These are phyloP conservation scores for Blastobotrys niveus DNA, from an alignment of 1,139 yeast species.

Conservation along the genomic window DNA sequence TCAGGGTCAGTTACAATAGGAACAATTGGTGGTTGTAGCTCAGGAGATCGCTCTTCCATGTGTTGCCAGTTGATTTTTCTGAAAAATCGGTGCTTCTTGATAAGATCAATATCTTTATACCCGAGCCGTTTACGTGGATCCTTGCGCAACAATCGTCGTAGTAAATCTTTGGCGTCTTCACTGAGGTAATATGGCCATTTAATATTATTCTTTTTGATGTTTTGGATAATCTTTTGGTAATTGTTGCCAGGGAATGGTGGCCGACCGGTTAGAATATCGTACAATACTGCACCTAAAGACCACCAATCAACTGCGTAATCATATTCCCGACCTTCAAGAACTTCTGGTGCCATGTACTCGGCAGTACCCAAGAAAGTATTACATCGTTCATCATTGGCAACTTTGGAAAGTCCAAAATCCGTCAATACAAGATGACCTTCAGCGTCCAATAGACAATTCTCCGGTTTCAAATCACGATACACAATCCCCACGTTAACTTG, in stretches of 20 bases:
- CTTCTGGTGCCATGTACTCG: slow-evolving; percentile 96
- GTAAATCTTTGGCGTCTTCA: slow-evolving; percentile 76
- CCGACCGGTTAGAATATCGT: slow-evolving; percentile 79
- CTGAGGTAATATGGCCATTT: slow-evolving; percentile 78
- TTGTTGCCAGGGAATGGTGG: slow-evolving; percentile 94
- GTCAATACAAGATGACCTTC: slow-evolving; percentile 80
- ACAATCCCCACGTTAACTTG: slow-evolving; percentile 80
- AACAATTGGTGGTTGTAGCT: slow-evolving; percentile 67
- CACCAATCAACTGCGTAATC: slow-evolving; percentile 93
- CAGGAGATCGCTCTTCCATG: slow-evolving; percentile 44
- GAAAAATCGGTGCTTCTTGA: slow-evolving; percentile 72
- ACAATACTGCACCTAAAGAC: slow-evolving; percentile 88
- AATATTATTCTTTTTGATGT: slow-evolving; percentile 59
- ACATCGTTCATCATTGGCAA: slow-evolving; percentile 49
- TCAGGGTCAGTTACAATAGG: slow-evolving; percentile 83
- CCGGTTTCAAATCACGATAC: slow-evolving; percentile 89
- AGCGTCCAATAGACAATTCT: slow-evolving; percentile 77
- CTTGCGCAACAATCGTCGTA: slow-evolving; percentile 65
- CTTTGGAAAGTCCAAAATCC: slow-evolving; percentile 88
- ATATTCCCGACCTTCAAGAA: slow-evolving; percentile 76
- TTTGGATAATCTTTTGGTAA: slow-evolving; percentile 74
- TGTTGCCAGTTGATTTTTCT: slow-evolving; percentile 72
- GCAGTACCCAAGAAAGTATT: slow-evolving; percentile 89
- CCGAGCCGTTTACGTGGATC: slow-evolving; percentile 73
- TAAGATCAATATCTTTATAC: slow-evolving; percentile 54